Conservation (phyloP, 352 stramenopile genomes). For the Thraustochytrium sp. region DNA sequence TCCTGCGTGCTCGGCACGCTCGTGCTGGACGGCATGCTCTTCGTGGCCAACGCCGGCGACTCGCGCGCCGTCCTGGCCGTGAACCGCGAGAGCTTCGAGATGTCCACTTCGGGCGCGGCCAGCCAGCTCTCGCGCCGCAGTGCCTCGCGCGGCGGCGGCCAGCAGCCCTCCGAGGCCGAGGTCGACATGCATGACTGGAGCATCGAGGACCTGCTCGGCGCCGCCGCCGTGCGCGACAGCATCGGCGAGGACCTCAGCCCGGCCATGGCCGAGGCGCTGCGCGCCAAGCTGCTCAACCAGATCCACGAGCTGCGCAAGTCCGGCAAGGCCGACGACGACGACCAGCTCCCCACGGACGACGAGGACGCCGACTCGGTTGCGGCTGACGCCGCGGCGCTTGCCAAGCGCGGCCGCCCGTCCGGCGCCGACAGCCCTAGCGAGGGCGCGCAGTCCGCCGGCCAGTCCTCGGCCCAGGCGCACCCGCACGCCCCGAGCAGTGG, state of each 20-base stretch:
- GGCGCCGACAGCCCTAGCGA: not conserved
- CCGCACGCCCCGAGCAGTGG: not conserved
- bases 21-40: constrained; percentile 64
- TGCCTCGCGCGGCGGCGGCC: not conserved
- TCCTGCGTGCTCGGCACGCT: constrained; percentile 72
- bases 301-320: constrained; percentile 26
- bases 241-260: constrained; percentile 24
- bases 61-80: constrained; percentile 65
- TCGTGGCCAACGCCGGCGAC: constrained; percentile 77
- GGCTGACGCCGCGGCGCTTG: not conserved
- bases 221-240: not conserved
- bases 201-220: constrained; percentile 20
- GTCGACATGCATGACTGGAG: constrained; percentile 38
- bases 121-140: not conserved
- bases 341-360: not conserved
- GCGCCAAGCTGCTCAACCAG: constrained; percentile 36
- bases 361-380: not conserved
- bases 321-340: constrained; percentile 26
- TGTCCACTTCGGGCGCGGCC: not conserved
- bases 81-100: constrained; percentile 19
- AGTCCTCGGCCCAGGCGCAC: not conserved
- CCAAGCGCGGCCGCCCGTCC: not conserved
- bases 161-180: constrained; percentile 8
- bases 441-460: no score
- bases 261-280: constrained; percentile 3